A percentile compares a stretch with the other conserved stretches of the same genome.
These are phyloP conservation scores for Cladobotryum mycophilum DNA, from an alignment of 2,329 filamentous ascomycete genomes.

Conservation along the genomic window DNA sequence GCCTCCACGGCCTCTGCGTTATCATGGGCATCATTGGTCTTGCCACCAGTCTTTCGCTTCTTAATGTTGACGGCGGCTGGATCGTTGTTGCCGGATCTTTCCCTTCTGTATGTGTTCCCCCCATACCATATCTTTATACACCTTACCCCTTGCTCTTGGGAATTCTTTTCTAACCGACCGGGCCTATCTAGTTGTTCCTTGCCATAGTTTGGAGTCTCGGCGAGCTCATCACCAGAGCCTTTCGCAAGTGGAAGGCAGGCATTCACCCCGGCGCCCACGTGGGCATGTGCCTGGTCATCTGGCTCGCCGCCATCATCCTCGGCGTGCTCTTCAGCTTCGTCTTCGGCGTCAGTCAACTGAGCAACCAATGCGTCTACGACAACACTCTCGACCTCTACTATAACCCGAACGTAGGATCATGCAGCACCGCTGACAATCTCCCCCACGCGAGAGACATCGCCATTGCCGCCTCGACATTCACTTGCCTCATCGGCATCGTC, in stretches of 20 bases:
- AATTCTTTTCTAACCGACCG: background rate
- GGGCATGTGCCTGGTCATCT: slow-evolving; percentile 36
- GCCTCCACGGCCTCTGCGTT: slow-evolving; percentile 23
- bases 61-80: no score
- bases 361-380: slow-evolving; percentile 8
- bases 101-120: background rate
- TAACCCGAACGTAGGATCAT: background rate
- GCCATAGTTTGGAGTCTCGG: slow-evolving; percentile 32
- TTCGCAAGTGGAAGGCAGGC: slow-evolving; percentile 26
- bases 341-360: slow-evolving; percentile 10
- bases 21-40: slow-evolving; percentile 22
- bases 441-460: background rate
- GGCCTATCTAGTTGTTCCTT: slow-evolving; percentile 25
- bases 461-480: slow-evolving; percentile 18
- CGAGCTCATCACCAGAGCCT: slow-evolving; percentile 32
- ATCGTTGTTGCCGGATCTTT: no score
- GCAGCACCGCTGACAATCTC: background rate
- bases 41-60: slow-evolving; percentile 3
- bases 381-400: background rate
- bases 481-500: slow-evolving; percentile 21
- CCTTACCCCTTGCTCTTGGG: no score
- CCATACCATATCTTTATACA: background rate
- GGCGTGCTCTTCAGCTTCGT: slow-evolving; percentile 7
- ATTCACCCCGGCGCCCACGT: slow-evolving; percentile 41
- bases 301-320: slow-evolving; percentile 26